Base-by-base conservation (phyloP, 2,329 filamentous ascomycete species). In the Harringtonia aguacate region DNA sequence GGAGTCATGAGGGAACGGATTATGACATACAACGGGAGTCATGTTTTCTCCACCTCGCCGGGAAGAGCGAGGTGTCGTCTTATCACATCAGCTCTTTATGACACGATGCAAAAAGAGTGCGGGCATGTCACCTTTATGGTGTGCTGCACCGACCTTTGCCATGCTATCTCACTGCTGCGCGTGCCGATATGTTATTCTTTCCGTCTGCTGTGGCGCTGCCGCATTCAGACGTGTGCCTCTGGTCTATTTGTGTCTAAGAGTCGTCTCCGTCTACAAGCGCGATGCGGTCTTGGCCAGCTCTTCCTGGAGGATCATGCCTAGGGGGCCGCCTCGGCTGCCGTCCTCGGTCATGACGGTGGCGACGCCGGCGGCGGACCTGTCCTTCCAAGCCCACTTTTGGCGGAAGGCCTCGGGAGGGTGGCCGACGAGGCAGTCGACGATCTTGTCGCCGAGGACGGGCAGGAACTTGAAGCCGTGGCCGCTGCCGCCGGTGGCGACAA, bases 391-490 rank as follows among this genome's bases (percentile, higher is more conserved):
- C 75, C 74, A 79, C 55, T 77, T 77, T 2, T 62, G 57, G 31
- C 63, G 64, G 52, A 87, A 74, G 42, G 73, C 71, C 4, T 63
- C 56, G 0, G 65, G 63, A 14, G 67, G 66, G 8, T 61, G 50
- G 31, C 68, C 59, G 44, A 69, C 56, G 45, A 83, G 62, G 45
- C 71, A 70, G 50, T 79, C 76, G 2, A 70, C 69, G 29, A 82
- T 67, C 55, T 75, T 75, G 27, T 78, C 72, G 9, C 80, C 80
- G 13, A 84, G 62, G 6, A 83, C 72, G 0, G 80, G 80, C 44
- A 84, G 59, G 58, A 84, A 84, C 59, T 84, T 84, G 67, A 79
- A 84, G 6, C 63, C 80, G 56, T 82, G 78, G 4, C 78, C 77
- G 50, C 75, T 80, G 43, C 77, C 78, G 4, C 76, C 78, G 0